These are phyloP conservation scores for Umbelopsis sp. DNA, from an alignment of 192 early-diverging fungal species.

Conservation along the genomic window DNA sequence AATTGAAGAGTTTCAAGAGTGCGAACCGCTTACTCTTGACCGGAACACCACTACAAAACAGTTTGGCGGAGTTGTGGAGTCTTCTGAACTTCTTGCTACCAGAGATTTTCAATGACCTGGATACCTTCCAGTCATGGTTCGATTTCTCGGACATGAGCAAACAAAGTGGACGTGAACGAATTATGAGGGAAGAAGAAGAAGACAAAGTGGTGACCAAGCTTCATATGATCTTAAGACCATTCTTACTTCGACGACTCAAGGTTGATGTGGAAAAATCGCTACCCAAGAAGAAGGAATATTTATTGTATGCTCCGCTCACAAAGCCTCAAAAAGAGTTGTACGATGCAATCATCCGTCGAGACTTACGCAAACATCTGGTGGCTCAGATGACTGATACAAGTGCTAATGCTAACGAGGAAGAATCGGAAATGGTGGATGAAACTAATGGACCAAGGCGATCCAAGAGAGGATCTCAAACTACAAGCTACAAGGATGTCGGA, in stretches of 20 bases:
- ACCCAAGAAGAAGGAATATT: conserved; percentile 90
- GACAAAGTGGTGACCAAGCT: conserved; percentile 76
- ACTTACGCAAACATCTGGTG: conserved; percentile 65
- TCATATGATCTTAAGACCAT: conserved; percentile 85
- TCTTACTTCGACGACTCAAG: conserved; percentile 59
- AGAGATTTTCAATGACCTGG: conserved; percentile 91
- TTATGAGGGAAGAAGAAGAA: conserved; percentile 67
- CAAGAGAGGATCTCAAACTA: conserved; percentile 42
- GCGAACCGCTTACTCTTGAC: conserved; percentile 90
- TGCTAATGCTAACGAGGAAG: conserved; percentile 21
- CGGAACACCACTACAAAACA: conserved; percentile 95
- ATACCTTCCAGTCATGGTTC: conserved; percentile 87
- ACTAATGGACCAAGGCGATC: conserved; percentile 54
- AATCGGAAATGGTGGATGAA: conserved; percentile 14
- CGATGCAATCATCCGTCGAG: conserved; percentile 61
- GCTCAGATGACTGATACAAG: conserved; percentile 20
- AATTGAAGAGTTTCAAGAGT: conserved; percentile 81
- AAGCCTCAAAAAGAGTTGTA: conserved; percentile 72
- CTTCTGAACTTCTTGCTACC: conserved; percentile 93
- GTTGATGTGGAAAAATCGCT: conserved; percentile 84
- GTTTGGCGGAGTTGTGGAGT: conserved; percentile 92
- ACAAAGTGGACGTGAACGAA: conserved; percentile 60
- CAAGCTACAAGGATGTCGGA: conserved; percentile 38
- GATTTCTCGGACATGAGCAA: conserved; percentile 76
- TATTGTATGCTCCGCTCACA: conserved; percentile 78